phyloP scores from a whole-genome alignment of 768 basidiomycete species.

The Leccinellum luteum region DNA sequence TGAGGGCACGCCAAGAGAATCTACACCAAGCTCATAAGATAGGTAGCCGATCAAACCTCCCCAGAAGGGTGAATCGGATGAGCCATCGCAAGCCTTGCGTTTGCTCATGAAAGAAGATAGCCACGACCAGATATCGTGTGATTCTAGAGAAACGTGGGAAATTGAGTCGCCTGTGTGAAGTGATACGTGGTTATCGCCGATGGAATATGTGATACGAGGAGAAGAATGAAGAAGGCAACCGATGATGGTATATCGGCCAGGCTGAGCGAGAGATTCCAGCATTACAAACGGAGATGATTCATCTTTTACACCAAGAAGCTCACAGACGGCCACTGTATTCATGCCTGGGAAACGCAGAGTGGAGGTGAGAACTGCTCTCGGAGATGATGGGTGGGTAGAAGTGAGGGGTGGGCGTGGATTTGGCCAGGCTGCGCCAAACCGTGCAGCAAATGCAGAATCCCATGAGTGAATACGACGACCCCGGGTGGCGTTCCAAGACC shows the following conservation, averaged over 20 bases:
- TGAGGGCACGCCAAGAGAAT: constrained; percentile 48
- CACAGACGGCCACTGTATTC: constrained; percentile 49
- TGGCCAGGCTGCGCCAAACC: constrained; percentile 62
- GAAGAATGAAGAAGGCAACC: constrained; percentile 56
- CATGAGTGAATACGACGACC: constrained; percentile 42
- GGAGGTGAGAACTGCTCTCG: constrained; percentile 36
- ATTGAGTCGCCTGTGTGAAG: constrained; percentile 39
- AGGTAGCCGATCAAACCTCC: constrained; percentile 77
- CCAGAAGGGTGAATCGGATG: constrained; percentile 69
- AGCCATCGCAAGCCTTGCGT: constrained; percentile 46
- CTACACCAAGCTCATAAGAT: constrained; percentile 76
- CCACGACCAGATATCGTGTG: constrained; percentile 73
- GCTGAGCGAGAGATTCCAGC: constrained; percentile 74
- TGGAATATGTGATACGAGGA: constrained; percentile 54
- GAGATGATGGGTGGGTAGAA: constrained; percentile 15
- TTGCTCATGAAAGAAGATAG: constrained; percentile 64
- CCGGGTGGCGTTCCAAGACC: constrained; percentile 47
- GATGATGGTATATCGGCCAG: constrained; percentile 73
- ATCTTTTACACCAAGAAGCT: constrained; percentile 57
- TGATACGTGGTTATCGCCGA: constrained; percentile 48
- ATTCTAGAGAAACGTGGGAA: constrained; percentile 42
- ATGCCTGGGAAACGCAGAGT: constrained; percentile 44
- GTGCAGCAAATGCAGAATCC: constrained; percentile 33
- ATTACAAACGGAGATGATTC: constrained; percentile 63
- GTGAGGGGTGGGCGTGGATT: constrained; percentile 30